Evolutionary conservation across 176 grass and related monocot genomes (phyloP), one percentile per base, ranked within the genome.

Genomic region (Chrysopogon serrulatus): DNA sequence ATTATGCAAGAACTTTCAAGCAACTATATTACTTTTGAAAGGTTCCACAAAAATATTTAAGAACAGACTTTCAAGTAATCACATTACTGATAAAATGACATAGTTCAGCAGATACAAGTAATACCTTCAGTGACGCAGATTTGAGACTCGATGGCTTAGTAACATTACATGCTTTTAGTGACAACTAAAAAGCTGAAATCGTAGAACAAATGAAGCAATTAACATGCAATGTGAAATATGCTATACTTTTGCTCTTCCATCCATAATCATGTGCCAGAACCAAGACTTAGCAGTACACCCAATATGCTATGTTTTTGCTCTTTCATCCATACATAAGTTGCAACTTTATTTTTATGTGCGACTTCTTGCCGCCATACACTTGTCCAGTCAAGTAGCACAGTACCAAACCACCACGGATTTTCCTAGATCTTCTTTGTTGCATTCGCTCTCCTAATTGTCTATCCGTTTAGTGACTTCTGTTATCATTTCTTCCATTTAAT

Each of bases 1-100:
- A 79, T 82, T 30, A 47, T 30, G 21, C 16, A 77, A 65, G 27
- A 79, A 84, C 34, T 84, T 84, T 79, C 23, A 61, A 62, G 59
- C 10, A 53, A 65, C 12, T 44, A 42, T 45, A 57, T 31, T 48
- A 30, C 61, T 84, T 60, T 77, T 5, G 39, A 3, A 60, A 62
- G 14, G 75, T 62, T 65, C 4, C 35, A 30, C 18, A 54, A 65
- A 16, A 73, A 62, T n/a, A 70, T 56, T 8, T 5, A 76, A 84
- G 21, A 79, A 79, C 28, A 57, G 51, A 5, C 4, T 79, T 84
- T 37, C 26, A 44, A 74, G 41, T 40, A 63, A 42, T 17, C 44
- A 74, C 23, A 72, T 21, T 32, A 57, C 18, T 56, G 60, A 13
- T 18, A 44, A 68, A 80, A 68, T 77, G 30, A 24, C 16, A 85